These are phyloP conservation scores for Whalleya microplaca DNA, from an alignment of 2,329 filamentous ascomycete species.

Conservation along the genomic window DNA sequence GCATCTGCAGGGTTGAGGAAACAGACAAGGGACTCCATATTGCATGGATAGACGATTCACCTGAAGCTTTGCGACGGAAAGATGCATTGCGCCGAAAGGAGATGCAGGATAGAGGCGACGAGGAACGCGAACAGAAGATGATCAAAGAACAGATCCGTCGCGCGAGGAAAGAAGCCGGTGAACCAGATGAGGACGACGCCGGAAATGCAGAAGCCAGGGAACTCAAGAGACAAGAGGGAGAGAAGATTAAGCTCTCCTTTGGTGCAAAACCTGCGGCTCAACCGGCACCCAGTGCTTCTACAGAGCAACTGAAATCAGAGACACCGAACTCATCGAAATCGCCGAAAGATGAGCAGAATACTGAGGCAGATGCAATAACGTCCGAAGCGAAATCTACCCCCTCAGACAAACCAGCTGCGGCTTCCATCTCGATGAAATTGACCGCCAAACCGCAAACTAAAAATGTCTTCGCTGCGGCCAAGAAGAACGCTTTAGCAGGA, in stretches of 20 bases:
- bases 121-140: constrained; percentile 83
- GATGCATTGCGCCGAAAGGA: constrained; percentile 85
- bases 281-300: constrained; percentile 20
- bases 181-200: constrained; percentile 45
- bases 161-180: constrained; percentile 61
- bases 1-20: constrained; percentile 89
- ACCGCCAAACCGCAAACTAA: constrained; percentile 68
- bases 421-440: constrained; percentile 66
- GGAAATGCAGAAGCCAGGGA: constrained; percentile 48
- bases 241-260: constrained; percentile 75
- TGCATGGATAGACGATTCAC: constrained; percentile 88
- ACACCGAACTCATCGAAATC: constrained; percentile 10
- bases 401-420: constrained; percentile 41
- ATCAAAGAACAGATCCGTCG: constrained; percentile 82
- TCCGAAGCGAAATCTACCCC: constrained; percentile 3
- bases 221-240: constrained; percentile 68
- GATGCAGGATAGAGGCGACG: constrained; percentile 85
- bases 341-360: constrained; percentile 12
- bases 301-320: constrained; percentile 27
- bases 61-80: constrained; percentile 77
- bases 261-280: constrained; percentile 47
- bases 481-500: constrained; percentile 69
- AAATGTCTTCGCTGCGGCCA: constrained; percentile 71
- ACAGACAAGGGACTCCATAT: constrained; percentile 84
- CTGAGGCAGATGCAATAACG: constrained; percentile 20